A percentile compares a stretch with the other conserved stretches of the same genome.
phyloP scores from a whole-genome alignment of 2,329 filamentous ascomycete species.

The Hypoxylon sp. region DNA sequence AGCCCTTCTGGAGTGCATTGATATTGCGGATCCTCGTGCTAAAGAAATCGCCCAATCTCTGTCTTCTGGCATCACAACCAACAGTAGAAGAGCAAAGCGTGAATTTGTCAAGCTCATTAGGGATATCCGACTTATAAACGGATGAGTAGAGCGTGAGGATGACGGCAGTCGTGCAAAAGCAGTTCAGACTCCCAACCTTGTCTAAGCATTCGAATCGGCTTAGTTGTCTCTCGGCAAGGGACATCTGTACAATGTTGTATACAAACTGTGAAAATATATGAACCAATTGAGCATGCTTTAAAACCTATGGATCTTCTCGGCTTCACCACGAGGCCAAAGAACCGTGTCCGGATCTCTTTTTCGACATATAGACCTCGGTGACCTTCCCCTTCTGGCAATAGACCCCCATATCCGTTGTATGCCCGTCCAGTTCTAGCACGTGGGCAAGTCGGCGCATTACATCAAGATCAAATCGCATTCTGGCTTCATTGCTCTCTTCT shows the following conservation, averaged over 20 bases:
- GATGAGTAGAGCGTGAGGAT: neutral
- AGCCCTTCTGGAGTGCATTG: slow-evolving; percentile 69
- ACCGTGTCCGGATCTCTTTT: slow-evolving; percentile 5
- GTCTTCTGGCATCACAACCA: slow-evolving; percentile 32
- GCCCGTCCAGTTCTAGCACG: slow-evolving; percentile 3
- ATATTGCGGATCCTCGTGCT: slow-evolving; percentile 68
- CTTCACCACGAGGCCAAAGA: slow-evolving; percentile 19
- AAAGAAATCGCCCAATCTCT: slow-evolving; percentile 52
- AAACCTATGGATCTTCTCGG: slow-evolving; percentile 8
- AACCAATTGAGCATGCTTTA: slow-evolving; percentile 1
- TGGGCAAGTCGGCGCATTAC: slow-evolving; percentile 3
- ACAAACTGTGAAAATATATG: slow-evolving; percentile 18
- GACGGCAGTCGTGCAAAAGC: neutral
- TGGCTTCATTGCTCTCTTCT: neutral
- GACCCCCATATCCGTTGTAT: slow-evolving; percentile 8
- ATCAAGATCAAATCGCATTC: slow-evolving; percentile 1
- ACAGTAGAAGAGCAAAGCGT: slow-evolving; percentile 27
- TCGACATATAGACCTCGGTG: neutral
- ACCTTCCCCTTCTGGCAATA: slow-evolving; percentile 42
- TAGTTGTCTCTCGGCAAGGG: slow-evolving; percentile 10
- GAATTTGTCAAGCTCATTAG: slow-evolving; percentile 55
- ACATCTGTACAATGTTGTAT: slow-evolving; percentile 23
- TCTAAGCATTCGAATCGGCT: neutral
- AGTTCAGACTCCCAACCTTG: neutral
- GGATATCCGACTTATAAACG: slow-evolving; percentile 34